phyloP scores from a whole-genome alignment of 495 filamentous ascomycete genomes.

The Aspergillus sclerotioniger region DNA sequence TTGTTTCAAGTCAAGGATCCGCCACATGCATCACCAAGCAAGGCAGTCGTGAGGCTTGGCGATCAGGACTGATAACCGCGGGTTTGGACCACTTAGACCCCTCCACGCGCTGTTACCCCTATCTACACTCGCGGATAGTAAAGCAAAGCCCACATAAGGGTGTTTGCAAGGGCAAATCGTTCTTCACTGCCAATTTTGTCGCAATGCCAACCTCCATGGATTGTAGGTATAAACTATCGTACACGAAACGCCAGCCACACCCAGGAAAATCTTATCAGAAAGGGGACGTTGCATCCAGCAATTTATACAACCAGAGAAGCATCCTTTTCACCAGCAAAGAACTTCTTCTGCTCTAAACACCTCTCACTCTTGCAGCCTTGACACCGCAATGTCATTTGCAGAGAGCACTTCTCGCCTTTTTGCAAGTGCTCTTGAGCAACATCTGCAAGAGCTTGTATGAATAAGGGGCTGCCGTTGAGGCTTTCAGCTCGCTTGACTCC shows the following conservation, averaged over 20 bases:
- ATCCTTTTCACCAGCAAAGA: constrained; percentile 63
- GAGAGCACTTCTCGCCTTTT: constrained; percentile 64
- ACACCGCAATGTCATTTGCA: constrained; percentile 89
- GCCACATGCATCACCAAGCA: background rate
- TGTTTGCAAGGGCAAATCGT: background rate
- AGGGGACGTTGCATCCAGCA: background rate
- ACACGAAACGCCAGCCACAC: background rate
- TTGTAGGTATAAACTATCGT: background rate
- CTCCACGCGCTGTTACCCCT: background rate
- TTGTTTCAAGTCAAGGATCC: background rate
- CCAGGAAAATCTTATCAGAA: background rate
- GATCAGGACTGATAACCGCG: background rate
- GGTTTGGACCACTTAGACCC: background rate
- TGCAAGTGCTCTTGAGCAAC: constrained; percentile 77
- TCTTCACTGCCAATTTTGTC: background rate
- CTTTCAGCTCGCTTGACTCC: constrained; percentile 88
- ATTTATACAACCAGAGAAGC: constrained; percentile 36
- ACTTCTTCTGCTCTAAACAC: constrained; percentile 88
- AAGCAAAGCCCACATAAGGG: no score
- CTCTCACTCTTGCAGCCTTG: constrained; percentile 90
- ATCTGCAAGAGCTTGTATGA: constrained; percentile 87
- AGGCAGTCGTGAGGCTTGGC: background rate
- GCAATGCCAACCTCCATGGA: background rate
- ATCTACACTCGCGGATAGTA: background rate
- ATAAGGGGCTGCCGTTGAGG: constrained; percentile 86